Evolutionary conservation across 768 basidiomycete species (phyloP).

Genomic region (Leccinum pellstonianum): DNA sequence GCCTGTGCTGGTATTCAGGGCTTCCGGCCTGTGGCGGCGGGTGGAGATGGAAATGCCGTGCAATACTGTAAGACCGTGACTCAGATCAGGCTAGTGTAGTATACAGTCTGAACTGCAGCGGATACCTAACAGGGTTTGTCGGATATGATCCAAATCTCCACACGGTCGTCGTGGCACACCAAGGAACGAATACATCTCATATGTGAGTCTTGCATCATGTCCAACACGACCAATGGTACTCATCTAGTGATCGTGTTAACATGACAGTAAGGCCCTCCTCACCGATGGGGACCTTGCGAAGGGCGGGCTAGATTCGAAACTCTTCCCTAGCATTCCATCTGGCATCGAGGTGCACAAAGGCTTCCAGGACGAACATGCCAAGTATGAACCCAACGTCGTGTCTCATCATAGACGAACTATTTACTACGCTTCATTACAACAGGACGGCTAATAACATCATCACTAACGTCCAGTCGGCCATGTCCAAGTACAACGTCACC

Average conservation of each 20-base stretch:
- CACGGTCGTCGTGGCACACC: constrained; percentile 35
- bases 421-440: constrained; percentile 29
- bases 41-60: constrained; percentile 40
- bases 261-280: constrained; percentile 34
- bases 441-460: constrained; percentile 41
- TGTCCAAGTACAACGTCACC: constrained; percentile 34
- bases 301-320: constrained; percentile 32
- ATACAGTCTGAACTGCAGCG: background rate
- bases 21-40: constrained; percentile 44
- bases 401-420: background rate
- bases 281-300: constrained; percentile 40
- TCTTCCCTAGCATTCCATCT: constrained; percentile 48
- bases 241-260: background rate
- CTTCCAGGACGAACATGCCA: constrained; percentile 43
- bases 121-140: constrained; percentile 22
- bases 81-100: no score
- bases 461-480: constrained; percentile 39
- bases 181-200: constrained; percentile 28
- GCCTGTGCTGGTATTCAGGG: constrained; percentile 42
- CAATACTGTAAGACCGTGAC: constrained; percentile 41
- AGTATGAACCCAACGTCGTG: constrained; percentile 28
- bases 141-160: constrained; percentile 41
- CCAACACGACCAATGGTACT: constrained; percentile 14
- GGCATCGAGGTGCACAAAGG: constrained; percentile 44
- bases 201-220: constrained; percentile 35